A percentile compares a stretch with the other conserved stretches of the same genome.
Conservation (phyloP, 306 rosid genomes). For the Castanea crenata region DNA sequence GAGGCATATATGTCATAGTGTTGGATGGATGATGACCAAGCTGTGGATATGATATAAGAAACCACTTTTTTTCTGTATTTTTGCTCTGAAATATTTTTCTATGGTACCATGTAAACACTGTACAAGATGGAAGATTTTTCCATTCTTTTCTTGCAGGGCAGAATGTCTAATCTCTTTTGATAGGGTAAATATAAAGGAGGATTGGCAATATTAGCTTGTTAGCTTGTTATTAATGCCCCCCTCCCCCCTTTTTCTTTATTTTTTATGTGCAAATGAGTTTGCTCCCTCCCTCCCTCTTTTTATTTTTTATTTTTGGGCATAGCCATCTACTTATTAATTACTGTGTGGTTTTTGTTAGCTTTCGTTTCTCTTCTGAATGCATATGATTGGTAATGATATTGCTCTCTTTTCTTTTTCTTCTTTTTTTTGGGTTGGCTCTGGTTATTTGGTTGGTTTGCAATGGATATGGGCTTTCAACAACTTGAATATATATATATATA, state of each 20-base stretch:
- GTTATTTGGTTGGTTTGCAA: not conserved
- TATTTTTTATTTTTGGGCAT: not conserved
- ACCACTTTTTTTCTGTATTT: not conserved
- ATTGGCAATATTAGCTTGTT: not conserved
- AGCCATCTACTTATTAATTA: not conserved
- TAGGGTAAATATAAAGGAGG: not conserved
- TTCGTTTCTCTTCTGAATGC: not conserved
- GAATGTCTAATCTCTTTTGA: not conserved
- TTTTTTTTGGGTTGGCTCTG: not conserved
- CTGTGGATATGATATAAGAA: not conserved
- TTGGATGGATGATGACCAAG: not conserved
- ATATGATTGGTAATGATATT: not conserved
- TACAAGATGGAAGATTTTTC: not conserved
- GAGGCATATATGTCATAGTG: not conserved
- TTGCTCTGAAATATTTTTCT: not conserved
- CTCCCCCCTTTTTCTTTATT: fast-evolving
- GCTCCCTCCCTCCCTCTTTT: not conserved
- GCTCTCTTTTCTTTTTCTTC: not conserved
- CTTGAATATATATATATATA: not conserved
- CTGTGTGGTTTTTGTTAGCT: not conserved
- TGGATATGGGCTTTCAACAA: not conserved
- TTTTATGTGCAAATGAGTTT: not conserved
- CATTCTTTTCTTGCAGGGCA: not conserved
- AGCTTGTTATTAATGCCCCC: not conserved
- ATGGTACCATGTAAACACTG: not conserved